Evolutionary conservation across 306 rosid species (phyloP), one percentile per base, ranked within the genome.

Genomic region (Quercus bicolor): DNA sequence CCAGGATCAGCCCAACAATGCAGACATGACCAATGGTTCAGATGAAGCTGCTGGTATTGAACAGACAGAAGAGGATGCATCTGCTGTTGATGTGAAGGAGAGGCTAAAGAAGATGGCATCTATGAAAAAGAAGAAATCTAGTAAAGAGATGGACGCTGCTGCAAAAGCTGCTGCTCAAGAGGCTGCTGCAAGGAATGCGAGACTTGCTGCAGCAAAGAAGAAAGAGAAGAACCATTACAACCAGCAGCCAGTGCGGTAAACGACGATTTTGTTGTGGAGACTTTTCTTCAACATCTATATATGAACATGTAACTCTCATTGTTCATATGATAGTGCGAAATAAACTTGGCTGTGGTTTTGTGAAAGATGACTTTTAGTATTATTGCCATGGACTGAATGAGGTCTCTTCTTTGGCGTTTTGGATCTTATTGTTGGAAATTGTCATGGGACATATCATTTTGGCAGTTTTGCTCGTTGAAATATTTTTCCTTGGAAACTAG

Each of bases 221-320:
- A 95, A 91, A 75, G 98, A 93, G 87, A 95, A 95, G 90, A 90
- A 70, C 83, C 99, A 95, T 85, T 95, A 93, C 79, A 95, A 93
- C 80, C 97, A 95, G 82, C 99, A 93, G 72, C 99, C 96, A 1
- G 84, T 91, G 78, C 94, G 96, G 89, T 95, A 87, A 83, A 84
- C 23, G 2, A 19, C 11, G 28, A 8, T 33, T 68, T 68, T 68
- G 72, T 33, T 33, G 5, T 48, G 65, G 73, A 31, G 56, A 71
- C 48, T 74, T 75, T 65, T 73, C 80, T 72, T 84, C 82, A 76
- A 70, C 88, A 74, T 71, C 81, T 54, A 80, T 70, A 84, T 87
- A 83, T 70, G 92, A 88, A 87, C 86, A 78, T 83, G 92, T 78
- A 83, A 85, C 84, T 86, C 72, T 62, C 78, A 79, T 84, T 92